Conservation (phyloP, 2,329 filamentous ascomycete genomes). For the Fusarium cyanostomum region DNA sequence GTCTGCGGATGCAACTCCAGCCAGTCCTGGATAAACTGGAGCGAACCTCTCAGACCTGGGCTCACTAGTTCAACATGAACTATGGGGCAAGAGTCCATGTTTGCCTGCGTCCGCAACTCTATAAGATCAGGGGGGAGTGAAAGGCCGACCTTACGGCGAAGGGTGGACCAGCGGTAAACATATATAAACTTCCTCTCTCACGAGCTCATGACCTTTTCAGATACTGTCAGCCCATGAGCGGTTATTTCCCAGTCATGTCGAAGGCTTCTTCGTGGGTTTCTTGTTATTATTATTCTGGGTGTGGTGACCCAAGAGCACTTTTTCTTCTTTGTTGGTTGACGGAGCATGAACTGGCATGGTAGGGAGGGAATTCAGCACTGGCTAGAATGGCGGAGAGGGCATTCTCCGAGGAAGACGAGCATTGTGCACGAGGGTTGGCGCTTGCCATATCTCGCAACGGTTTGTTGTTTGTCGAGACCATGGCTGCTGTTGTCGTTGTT, state of each 20-base stretch:
- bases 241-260: constrained; percentile 28
- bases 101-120: constrained; percentile 1
- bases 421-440: constrained; percentile 29
- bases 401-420: constrained; percentile 22
- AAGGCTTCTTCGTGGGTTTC: constrained; percentile 40
- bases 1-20: constrained; percentile 12
- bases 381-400: constrained; percentile 40
- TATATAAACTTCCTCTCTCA: constrained; percentile 49
- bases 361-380: constrained; percentile 40
- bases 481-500: constrained; percentile 24
- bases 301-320: constrained; percentile 2
- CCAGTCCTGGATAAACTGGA: constrained; percentile 4
- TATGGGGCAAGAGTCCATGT: constrained; percentile 1
- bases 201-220: constrained; percentile 47
- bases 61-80: constrained; percentile 1
- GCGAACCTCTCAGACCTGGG: constrained; percentile 1
- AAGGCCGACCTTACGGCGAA: constrained; percentile 27
- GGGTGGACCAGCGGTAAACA: constrained; percentile 37
- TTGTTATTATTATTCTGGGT: constrained; percentile 18
- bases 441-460: constrained; percentile 32
- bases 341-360: constrained; percentile 37
- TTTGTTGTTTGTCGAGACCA: constrained; percentile 19
- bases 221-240: constrained; percentile 35
- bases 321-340: constrained; percentile 33
- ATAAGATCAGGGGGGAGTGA: constrained; percentile 17